Base-by-base conservation (phyloP, 2,329 filamentous ascomycete species). In the Metarhizium humberi region DNA sequence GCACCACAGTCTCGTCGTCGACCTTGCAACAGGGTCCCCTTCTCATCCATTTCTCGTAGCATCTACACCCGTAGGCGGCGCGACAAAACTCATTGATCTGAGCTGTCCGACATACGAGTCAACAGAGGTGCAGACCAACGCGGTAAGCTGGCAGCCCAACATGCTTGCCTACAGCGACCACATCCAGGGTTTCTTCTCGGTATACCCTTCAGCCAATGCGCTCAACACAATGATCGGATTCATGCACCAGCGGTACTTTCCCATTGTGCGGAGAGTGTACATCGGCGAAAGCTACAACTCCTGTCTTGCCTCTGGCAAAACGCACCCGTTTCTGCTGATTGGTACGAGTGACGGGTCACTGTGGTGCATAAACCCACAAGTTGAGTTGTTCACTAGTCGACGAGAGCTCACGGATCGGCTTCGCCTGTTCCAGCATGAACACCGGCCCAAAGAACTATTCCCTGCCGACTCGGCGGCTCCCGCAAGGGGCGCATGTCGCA, bases 21-120 rank as follows among this genome's bases (percentile, higher is more conserved):
- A 83, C 60, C 73, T 84, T 36, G 73, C 73, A 56, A 78, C 79
- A 0, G 79, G 74, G 20, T 82, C 80, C 58, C 81, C 81, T 4
- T 79, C 80, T 1, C 70, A 78, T 55, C 80, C 81, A 0, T 79
- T 78, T 58, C 63, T 82, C 8, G 69, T 84, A n/a, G 75, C 77
- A 6, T 80, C 80, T 1, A 72, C 75, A 4, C 80, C 81, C 0
- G 70, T 82, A 14, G 79, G 78, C 20, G 81, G 81, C 53, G 73
- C 76, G 25, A 68, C 75, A 25, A 78, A 77, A 25, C 64, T 84
- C 10, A 71, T 79, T 5, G 80, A 84, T 63, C 68, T 84, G 10
- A 71, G 71, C 25, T 71, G 74, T 29, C 80, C 81, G 1, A 78
- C 75, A 59, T 71, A 69, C 58, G 80, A 84, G 62, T 72, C 72